Evolutionary conservation across 176 grass and related monocot species (phyloP).

Genomic region (Oryza nivara): DNA sequence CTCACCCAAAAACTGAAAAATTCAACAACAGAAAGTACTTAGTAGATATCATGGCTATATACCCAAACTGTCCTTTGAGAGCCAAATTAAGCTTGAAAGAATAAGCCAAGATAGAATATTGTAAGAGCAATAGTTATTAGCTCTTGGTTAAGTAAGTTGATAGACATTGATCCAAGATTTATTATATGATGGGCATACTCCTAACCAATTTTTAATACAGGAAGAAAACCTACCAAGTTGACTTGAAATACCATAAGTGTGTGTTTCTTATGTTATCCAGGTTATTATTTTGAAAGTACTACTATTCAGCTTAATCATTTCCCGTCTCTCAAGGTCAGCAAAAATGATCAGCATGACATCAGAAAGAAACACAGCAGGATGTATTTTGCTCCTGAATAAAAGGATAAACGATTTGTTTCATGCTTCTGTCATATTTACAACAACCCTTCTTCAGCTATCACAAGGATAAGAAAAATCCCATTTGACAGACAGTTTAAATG

Average conservation of each 20-base stretch:
- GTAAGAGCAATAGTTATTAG: not conserved
- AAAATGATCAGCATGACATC: conserved; percentile 26
- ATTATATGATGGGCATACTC: conserved; percentile 12
- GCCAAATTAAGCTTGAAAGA: not conserved
- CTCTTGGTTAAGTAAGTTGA: conserved; percentile 25
- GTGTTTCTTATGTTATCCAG: conserved; percentile 43
- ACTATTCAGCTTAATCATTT: conserved; percentile 40
- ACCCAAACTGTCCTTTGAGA: conserved; percentile 5
- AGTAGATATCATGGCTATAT: not conserved
- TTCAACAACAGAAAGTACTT: conserved; percentile 1
- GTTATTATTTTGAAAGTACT: conserved; percentile 13
- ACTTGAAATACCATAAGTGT: conserved; percentile 30
- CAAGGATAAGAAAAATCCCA: conserved; percentile 11
- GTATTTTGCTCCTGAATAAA: conserved; percentile 11
- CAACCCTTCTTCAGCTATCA: conserved; percentile 14
- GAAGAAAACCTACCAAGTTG: conserved; percentile 33
- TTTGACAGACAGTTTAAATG: conserved; percentile 12
- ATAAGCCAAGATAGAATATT: conserved; percentile 1
- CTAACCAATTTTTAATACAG: conserved; percentile 33
- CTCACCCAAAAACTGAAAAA: conserved; percentile 12
- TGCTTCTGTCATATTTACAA: not conserved
- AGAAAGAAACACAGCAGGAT: conserved; percentile 28
- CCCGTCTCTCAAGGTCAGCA: conserved; percentile 27
- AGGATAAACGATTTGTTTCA: conserved; percentile 9
- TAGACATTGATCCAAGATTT: conserved; percentile 17